Percentiles rank a stretch among this genome's conserved stretches.
These are phyloP conservation scores for Dictyostelium capitatum DNA, from an alignment of 78 protist genomes.

Conservation along the genomic window DNA sequence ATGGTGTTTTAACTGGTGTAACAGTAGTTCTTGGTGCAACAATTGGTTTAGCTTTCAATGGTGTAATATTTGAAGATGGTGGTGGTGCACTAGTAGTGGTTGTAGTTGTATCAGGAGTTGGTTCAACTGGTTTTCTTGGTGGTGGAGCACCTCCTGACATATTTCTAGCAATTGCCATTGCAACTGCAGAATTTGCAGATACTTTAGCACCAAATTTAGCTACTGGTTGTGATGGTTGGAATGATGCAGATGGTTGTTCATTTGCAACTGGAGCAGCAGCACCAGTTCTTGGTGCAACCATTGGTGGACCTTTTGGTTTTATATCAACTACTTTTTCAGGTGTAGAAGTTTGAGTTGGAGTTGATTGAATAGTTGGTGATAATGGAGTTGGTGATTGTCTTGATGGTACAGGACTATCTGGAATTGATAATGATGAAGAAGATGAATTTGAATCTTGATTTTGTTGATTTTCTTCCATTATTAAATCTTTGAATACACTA, in stretches of 20 bases:
- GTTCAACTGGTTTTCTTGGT: slow-evolving; percentile 45
- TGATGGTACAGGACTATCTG: slow-evolving; percentile 22
- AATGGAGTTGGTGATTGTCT: slow-evolving; percentile 9
- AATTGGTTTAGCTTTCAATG: slow-evolving; percentile 28
- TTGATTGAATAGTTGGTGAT: not conserved
- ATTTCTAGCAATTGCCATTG: slow-evolving; percentile 46
- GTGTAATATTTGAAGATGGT: not conserved
- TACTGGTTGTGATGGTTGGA: not conserved
- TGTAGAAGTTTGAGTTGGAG: not conserved
- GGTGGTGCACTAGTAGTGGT: slow-evolving; percentile 12
- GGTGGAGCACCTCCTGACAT: slow-evolving; percentile 66
- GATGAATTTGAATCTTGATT: not conserved
- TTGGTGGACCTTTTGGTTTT: slow-evolving; percentile 38
- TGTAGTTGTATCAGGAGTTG: slow-evolving; percentile 5
- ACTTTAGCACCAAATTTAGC: slow-evolving; percentile 41
- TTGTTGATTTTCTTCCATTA: slow-evolving; percentile 22
- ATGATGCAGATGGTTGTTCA: not conserved
- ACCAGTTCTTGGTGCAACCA: slow-evolving; percentile 38
- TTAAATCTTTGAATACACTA: slow-evolving; percentile 71
- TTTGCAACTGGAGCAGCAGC: slow-evolving; percentile 42
- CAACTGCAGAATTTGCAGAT: slow-evolving; percentile 56
- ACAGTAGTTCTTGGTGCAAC: slow-evolving; percentile 40
- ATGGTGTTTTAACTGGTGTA: not conserved
- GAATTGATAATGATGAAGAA: not conserved
- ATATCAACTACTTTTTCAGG: not conserved